Conservation (phyloP, 108 stramenopile species). For the Bacterosira constricta region DNA sequence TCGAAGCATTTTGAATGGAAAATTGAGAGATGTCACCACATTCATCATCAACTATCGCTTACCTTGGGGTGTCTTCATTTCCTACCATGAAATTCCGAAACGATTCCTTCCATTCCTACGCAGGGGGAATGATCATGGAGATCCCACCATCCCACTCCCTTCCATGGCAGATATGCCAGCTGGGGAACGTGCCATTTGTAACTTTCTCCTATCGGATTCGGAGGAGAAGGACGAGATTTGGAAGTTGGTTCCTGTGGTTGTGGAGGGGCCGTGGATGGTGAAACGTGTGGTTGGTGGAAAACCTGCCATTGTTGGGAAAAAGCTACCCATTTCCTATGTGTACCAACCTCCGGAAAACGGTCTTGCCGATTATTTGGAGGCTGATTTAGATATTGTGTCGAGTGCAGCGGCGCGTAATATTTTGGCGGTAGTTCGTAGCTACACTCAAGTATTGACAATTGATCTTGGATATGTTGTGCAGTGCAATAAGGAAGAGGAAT, state of each 20-base stretch:
- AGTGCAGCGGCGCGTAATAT: slow-evolving; percentile 83
- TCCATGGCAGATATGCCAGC: slow-evolving; percentile 49
- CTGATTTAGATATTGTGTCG: slow-evolving; percentile 83
- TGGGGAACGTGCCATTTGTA: slow-evolving; percentile 61
- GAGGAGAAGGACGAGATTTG: slow-evolving; percentile 63
- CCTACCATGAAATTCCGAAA: slow-evolving; percentile 85
- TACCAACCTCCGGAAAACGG: slow-evolving; percentile 58
- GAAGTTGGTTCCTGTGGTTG: slow-evolving; percentile 80
- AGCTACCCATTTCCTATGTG: slow-evolving; percentile 65
- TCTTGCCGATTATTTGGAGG: slow-evolving; percentile 76
- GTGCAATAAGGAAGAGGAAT: slow-evolving; percentile 68
- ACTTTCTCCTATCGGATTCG: slow-evolving; percentile 55
- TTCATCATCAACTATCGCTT: slow-evolving; percentile 89
- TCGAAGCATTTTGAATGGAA: slow-evolving; percentile 65
- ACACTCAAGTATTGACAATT: slow-evolving; percentile 78
- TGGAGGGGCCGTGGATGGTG: slow-evolving; percentile 88
- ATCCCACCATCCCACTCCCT: slow-evolving; percentile 52
- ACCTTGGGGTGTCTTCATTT: slow-evolving; percentile 86
- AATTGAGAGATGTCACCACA: slow-evolving; percentile 73
- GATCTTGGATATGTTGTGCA: slow-evolving; percentile 87
- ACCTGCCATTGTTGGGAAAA: slow-evolving; percentile 83
- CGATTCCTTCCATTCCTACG: slow-evolving; percentile 69
- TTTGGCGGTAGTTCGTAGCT: slow-evolving; percentile 70
- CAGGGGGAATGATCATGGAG: slow-evolving; percentile 38
- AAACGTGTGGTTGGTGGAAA: slow-evolving; percentile 79